Evolutionary conservation across 495 filamentous ascomycete genomes (phyloP).

Genomic region (Podospora anserina): DNA sequence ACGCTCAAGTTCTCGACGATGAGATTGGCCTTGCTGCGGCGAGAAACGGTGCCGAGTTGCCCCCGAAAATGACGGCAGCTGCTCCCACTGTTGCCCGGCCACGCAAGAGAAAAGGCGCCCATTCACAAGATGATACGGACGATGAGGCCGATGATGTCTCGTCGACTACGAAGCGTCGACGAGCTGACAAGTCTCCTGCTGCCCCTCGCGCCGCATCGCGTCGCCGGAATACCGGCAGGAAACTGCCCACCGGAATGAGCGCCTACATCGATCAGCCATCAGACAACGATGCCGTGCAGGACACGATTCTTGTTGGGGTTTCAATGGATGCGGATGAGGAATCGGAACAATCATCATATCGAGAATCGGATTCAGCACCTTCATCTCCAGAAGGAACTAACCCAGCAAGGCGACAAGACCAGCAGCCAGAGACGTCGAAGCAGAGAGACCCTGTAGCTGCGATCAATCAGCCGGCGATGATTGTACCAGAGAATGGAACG

Average conservation of each 20-base stretch:
- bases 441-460: neutral
- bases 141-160: conserved; percentile 28
- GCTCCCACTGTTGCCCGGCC: conserved; percentile 25
- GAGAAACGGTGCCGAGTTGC: neutral
- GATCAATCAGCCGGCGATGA: neutral
- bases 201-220: conserved; percentile 30
- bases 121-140: conserved; percentile 22
- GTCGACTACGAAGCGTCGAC: conserved; percentile 22
- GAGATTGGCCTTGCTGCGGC: conserved; percentile 13
- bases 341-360: conserved; percentile 25
- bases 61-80: conserved; percentile 21
- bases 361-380: conserved; percentile 23
- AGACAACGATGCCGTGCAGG: conserved; percentile 44
- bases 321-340: conserved; percentile 29
- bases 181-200: conserved; percentile 33
- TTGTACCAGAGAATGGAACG: neutral
- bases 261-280: conserved; percentile 32
- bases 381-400: conserved; percentile 23
- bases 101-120: conserved; percentile 33
- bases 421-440: conserved; percentile 16
- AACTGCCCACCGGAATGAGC: conserved; percentile 25
- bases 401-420: conserved; percentile 7
- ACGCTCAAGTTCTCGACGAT: conserved; percentile 44
- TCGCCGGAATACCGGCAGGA: conserved; percentile 35
- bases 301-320: conserved; percentile 49